These are phyloP conservation scores for Stenogyne calaminthoides DNA, from an alignment of 305 asterid genomes.

Conservation along the genomic window DNA sequence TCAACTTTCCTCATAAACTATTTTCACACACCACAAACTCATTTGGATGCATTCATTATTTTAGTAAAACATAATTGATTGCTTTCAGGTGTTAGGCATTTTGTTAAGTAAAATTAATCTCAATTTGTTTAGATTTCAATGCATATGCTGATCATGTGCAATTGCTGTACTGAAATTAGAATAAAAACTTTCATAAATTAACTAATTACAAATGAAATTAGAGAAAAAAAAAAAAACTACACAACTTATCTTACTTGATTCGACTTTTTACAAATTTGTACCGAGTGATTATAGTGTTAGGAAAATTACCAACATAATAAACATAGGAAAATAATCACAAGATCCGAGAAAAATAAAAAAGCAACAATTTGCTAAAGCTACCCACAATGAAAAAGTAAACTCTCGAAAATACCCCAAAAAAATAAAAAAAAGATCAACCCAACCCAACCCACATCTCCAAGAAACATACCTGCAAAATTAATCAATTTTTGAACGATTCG, in stretches of 20 bases:
- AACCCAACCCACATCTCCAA: constrained; percentile 11
- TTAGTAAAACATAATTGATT: not conserved
- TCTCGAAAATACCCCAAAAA: not conserved
- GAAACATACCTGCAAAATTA: constrained; percentile 40
- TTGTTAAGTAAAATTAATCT: no score
- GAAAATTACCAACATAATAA: constrained; percentile 18
- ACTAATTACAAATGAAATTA: not conserved
- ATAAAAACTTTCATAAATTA: not conserved
- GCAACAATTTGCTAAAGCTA: constrained; percentile 17
- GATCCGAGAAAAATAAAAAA: not conserved
- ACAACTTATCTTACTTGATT: constrained; percentile 9
- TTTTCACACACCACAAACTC: not conserved
- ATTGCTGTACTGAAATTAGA: not conserved
- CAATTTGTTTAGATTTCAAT: not conserved
- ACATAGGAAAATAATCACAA: constrained; percentile 26
- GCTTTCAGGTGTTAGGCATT: not conserved
- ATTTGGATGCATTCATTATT: not conserved
- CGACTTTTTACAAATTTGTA: constrained; percentile 36
- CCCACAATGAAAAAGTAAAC: constrained; percentile 12
- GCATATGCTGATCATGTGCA: no score
- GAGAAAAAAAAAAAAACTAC: not conserved
- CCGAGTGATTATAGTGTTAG: constrained; percentile 6
- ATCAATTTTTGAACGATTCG: constrained; percentile 13
- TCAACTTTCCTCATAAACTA: constrained; percentile 27
- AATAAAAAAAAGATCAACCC: not conserved